phyloP scores from a whole-genome alignment of 352 stramenopile genomes.

The Pythium plurisporium region DNA sequence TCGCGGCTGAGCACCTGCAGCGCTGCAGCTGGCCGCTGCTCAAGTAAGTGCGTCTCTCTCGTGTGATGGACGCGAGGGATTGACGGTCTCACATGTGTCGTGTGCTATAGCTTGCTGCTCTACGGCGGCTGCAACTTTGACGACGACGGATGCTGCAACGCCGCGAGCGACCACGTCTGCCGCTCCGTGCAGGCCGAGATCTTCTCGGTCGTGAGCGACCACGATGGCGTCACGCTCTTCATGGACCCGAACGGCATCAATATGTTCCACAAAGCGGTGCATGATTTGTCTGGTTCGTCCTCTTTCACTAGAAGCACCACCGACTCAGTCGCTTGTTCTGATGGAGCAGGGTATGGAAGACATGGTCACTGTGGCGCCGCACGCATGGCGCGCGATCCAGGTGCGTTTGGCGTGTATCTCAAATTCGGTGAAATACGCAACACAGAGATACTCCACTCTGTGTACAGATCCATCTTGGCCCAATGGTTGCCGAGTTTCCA shows the following conservation, averaged over 20 bases:
- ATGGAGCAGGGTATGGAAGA: constrained; percentile 48
- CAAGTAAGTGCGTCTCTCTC: constrained; percentile 39
- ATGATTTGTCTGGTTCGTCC: constrained; percentile 7
- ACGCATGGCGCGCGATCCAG: constrained; percentile 79
- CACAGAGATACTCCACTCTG: too few relatives aligned
- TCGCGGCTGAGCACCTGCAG: constrained; percentile 60
- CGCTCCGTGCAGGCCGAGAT: constrained; percentile 77
- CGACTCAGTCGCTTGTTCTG: neutral
- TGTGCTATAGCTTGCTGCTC: constrained; percentile 52
- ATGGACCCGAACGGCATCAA: constrained; percentile 80
- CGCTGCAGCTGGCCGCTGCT: constrained; percentile 77
- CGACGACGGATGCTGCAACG: constrained; percentile 55
- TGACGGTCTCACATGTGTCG: neutral
- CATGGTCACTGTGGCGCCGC: constrained; percentile 63
- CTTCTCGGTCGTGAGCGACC: constrained; percentile 80
- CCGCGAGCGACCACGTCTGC: constrained; percentile 52
- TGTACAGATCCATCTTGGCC: constrained; percentile 75
- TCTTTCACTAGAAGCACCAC: neutral
- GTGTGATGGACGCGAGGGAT: neutral
- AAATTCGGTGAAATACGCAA: neutral
- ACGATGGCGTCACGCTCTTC: constrained; percentile 73
- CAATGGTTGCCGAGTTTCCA: constrained; percentile 83
- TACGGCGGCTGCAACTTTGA: constrained; percentile 81
- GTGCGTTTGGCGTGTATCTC: constrained; percentile 17
- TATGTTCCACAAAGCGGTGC: constrained; percentile 73